Conservation (phyloP, 139 green algal genomes). For the Pseudopediastrum boryanum region DNA sequence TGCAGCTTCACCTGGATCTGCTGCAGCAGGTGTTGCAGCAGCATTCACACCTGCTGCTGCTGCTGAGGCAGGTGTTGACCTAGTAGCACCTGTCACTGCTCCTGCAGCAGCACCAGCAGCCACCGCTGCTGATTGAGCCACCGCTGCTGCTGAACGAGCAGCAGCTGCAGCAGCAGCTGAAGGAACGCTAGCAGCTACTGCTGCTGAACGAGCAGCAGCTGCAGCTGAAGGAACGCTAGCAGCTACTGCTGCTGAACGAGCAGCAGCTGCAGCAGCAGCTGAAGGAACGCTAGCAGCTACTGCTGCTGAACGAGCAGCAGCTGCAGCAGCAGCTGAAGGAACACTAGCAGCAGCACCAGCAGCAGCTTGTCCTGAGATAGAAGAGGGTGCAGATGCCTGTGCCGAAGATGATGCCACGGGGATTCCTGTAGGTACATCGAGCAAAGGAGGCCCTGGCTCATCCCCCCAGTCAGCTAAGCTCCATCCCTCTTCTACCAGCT, state of each 20-base stretch:
- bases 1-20: too few species aligned
- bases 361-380: neutral
- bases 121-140: neutral
- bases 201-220: neutral
- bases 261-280: conserved; percentile 18
- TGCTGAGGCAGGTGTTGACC: too few species aligned
- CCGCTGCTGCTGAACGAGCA: too few species aligned
- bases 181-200: neutral
- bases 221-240: neutral
- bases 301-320: too few species aligned
- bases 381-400: neutral
- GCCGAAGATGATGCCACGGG: neutral
- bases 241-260: neutral
- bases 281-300: neutral
- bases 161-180: neutral
- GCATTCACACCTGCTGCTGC: too few species aligned
- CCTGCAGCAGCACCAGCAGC: neutral
- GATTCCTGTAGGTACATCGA: neutral
- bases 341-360: neutral
- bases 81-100: neutral
- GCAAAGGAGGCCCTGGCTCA: too few species aligned
- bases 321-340: too few species aligned
- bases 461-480: too few species aligned
- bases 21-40: too few species aligned
- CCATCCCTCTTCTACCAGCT: conserved; percentile 5